Evolutionary conservation across 192 early-diverging fungal genomes (phyloP).

Genomic region (Cetraspora pellucida): DNA sequence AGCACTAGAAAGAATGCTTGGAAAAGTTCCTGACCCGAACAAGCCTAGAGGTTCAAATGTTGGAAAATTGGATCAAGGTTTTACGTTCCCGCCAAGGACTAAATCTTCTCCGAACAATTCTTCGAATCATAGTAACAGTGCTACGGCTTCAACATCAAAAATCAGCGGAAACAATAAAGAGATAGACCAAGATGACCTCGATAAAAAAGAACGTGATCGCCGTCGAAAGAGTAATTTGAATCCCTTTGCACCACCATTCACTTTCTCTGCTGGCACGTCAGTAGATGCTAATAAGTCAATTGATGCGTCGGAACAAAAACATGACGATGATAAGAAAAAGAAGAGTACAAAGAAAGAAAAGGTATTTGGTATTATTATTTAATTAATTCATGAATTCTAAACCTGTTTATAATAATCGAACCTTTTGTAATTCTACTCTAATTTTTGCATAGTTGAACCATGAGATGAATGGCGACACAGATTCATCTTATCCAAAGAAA

Average conservation of each 20-base stretch:
- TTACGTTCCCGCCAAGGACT: background rate
- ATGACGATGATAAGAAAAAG: conserved; percentile 13
- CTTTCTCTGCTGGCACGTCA: background rate
- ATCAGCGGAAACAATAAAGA: background rate
- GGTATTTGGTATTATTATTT: background rate
- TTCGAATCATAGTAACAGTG: background rate
- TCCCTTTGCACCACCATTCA: conserved; percentile 10
- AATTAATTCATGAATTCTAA: background rate
- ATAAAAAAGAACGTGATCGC: conserved; percentile 20
- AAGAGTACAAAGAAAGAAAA: conserved; percentile 2
- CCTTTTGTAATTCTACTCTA: background rate
- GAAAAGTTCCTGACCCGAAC: conserved; percentile 8
- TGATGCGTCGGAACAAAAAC: background rate
- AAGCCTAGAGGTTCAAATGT: conserved; percentile 18
- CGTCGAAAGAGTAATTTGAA: conserved; percentile 27
- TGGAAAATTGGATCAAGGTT: conserved; percentile 2
- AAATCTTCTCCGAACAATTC: background rate
- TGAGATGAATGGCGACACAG: conserved; percentile 12
- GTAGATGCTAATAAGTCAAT: background rate
- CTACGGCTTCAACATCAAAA: background rate
- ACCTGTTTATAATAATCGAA: background rate
- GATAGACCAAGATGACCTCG: background rate
- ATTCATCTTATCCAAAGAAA: background rate
- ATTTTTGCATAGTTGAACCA: background rate
- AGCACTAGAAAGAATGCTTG: background rate